Evolutionary conservation across 2,329 filamentous ascomycete species (phyloP).

Genomic region (Botryotinia narcissicola): DNA sequence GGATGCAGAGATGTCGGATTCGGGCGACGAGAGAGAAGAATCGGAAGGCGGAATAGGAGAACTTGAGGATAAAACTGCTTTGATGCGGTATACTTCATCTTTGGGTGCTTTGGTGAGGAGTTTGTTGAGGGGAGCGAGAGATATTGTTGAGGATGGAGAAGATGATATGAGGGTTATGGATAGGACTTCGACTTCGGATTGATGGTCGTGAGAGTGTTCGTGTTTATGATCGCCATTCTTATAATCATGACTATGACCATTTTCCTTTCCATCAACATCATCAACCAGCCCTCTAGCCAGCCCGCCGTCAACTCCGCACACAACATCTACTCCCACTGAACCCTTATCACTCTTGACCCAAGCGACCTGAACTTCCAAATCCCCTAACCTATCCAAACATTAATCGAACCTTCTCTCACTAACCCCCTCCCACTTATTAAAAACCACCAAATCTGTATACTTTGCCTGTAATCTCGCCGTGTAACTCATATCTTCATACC

Average conservation of each 20-base stretch:
- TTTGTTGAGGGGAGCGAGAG: conserved; percentile 9
- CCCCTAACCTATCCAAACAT: conserved; percentile 63
- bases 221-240: conserved; percentile 26
- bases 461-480: conserved; percentile 70
- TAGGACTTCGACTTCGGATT: conserved; percentile 85
- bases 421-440: conserved; percentile 70
- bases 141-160: neutral
- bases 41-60: conserved; percentile 51
- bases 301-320: conserved; percentile 86
- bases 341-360: conserved; percentile 85
- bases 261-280: conserved; percentile 28
- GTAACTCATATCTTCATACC: conserved; percentile 68
- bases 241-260: conserved; percentile 49
- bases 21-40: conserved; percentile 40
- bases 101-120: conserved; percentile 75
- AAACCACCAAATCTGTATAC: conserved; percentile 69
- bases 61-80: conserved; percentile 59
- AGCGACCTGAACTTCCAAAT: conserved; percentile 63
- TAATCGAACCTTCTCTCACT: conserved; percentile 61
- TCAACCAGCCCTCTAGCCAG: conserved; percentile 59
- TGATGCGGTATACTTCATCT: conserved; percentile 95
- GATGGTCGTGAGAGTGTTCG: conserved; percentile 56
- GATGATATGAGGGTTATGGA: conserved; percentile 62
- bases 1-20: conserved; percentile 27
- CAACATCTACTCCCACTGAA: conserved; percentile 70